Conservation (phyloP, 2,329 filamentous ascomycete genomes). For the Arthrobotrys sphaeroides region DNA sequence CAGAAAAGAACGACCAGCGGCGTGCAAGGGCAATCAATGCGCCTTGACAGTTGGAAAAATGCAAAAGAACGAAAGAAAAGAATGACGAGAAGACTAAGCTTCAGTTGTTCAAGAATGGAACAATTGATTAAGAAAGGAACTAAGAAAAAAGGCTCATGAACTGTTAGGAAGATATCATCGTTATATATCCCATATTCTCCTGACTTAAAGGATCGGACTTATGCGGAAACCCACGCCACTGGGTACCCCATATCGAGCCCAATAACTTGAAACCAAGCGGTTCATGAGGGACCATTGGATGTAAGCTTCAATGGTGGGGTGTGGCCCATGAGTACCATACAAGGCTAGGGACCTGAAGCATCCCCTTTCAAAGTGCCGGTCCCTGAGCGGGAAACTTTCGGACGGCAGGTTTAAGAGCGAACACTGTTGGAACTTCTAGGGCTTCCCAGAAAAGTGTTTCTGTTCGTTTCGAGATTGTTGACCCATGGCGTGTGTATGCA, state of each 20-base stretch:
- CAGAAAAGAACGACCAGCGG: constrained; percentile 52
- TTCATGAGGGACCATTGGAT: constrained; percentile 40
- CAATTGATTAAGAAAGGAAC: constrained; percentile 13
- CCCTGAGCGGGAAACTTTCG: not conserved
- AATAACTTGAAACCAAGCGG: constrained; percentile 48
- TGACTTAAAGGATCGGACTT: constrained; percentile 4
- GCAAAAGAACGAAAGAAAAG: constrained; percentile 45
- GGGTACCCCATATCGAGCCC: constrained; percentile 12
- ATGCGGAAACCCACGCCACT: not conserved
- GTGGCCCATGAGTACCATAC: constrained; percentile 12
- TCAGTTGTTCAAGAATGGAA: constrained; percentile 32
- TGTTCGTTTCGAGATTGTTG: constrained; percentile 48
- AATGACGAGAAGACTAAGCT: constrained; percentile 47
- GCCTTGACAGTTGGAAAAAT: constrained; percentile 55
- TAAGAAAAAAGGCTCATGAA: constrained; percentile 20
- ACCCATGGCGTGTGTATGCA: constrained; percentile 20
- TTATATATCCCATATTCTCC: constrained; percentile 13
- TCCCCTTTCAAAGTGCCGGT: constrained; percentile 1
- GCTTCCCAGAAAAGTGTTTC: constrained; percentile 31
- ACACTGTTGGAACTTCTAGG: not conserved
- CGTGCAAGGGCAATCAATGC: constrained; percentile 58
- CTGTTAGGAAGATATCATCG: constrained; percentile 18
- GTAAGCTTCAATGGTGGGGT: constrained; percentile 17
- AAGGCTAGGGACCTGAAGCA: constrained; percentile 30
- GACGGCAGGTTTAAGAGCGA: constrained; percentile 48